Evolutionary conservation across 768 basidiomycete genomes (phyloP), one percentile per base, ranked within the genome.

Genomic region (Albatrellus ellisii): DNA sequence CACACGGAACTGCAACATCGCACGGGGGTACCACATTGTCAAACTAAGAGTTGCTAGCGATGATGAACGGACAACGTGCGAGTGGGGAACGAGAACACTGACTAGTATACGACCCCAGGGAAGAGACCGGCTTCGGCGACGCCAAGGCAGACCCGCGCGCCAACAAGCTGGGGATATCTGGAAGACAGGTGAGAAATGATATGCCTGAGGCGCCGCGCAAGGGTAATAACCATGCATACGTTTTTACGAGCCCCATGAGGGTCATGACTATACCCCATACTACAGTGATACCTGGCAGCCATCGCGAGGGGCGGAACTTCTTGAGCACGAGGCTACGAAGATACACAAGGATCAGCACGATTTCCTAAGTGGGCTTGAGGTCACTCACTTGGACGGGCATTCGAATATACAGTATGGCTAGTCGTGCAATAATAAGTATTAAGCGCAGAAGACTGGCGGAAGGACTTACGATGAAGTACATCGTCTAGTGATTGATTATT

Each of bases 51-150:
- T 10, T n/a, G 34, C 18, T 31, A 3, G n/a, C 11, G 20, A 15
- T 4, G 26, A 6, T 34, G 31, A 36, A 6, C 14, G 14, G 10
- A 6, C 27, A 29, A 6, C 32, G 20, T 26, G 8, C 11, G 12
- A 22, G 25, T 22, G 20, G 12, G 26, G 17, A n/a, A 7, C 6
- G 33, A 4, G 24, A 27, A 5, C 3, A 55, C 69, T 34, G 42
- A 80, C 80, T 79, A 84, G 61, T 80, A 86, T 0, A 72, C 69
- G 8, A 83, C 76, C 20, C 80, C 80, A 9, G 82, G 80, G 56
- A 79, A 84, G 8, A 82, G 54, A 3, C 82, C 79, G 4, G 78
- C 75, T 58, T 85, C 82, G 0, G 77, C 69, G 2, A 78, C 52
- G 2, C 81, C 82, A 0, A 83, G 69, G 45, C 68, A 71, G 6